Base-by-base conservation (phyloP, 257 asterid genomes). In the Solanum pinnatisectum region DNA sequence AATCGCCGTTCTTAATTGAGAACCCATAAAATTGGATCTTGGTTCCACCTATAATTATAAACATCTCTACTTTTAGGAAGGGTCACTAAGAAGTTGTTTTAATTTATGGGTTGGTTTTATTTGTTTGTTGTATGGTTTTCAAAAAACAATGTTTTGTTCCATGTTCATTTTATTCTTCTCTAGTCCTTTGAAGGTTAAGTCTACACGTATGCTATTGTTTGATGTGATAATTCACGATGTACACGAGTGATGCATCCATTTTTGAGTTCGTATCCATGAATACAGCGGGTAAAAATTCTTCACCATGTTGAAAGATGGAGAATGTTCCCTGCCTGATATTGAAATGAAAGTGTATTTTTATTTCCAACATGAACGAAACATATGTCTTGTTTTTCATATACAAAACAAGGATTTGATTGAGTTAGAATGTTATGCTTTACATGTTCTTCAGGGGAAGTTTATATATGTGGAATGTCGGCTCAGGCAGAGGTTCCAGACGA, bases 391-490 rank as follows among this genome's bases (percentile, higher is more conserved):
- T 76, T 76, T 77, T 13, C 23, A 18, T 46, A 4, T 46, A 46
- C 56, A 77, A 40, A 39, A n/a, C 56, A 15, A 39, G 25, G 65
- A n/a, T 25, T 42, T 78, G 30, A 14, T n/a, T 13, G 39, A 27
- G 14, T 37, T 39, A n/a, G 60, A 5, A 10, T 37, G 36, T 36
- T 30, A 18, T 35, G 3, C 10, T 85, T 39, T 35, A 49, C 44
- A 87, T 74, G 87, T 65, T 78, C 56, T 83, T 59, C 91, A 95
- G 99, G 99, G 90, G 99, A 97, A 92, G 98, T 97, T 83, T 96
- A 96, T 90, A 88, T 97, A 88, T 97, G 99, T 82, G 99, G 98
- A 87, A 95, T 95, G 98, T 93, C 98, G 5, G 95, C 94, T 0
- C 95, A 92, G 88, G 96, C 92, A 7, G 98, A 97, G 88, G 98